Evolutionary conservation across 495 filamentous ascomycete species (phyloP), one percentile per base, ranked within the genome.

Genomic region (Oleoguttula mirabilis): DNA sequence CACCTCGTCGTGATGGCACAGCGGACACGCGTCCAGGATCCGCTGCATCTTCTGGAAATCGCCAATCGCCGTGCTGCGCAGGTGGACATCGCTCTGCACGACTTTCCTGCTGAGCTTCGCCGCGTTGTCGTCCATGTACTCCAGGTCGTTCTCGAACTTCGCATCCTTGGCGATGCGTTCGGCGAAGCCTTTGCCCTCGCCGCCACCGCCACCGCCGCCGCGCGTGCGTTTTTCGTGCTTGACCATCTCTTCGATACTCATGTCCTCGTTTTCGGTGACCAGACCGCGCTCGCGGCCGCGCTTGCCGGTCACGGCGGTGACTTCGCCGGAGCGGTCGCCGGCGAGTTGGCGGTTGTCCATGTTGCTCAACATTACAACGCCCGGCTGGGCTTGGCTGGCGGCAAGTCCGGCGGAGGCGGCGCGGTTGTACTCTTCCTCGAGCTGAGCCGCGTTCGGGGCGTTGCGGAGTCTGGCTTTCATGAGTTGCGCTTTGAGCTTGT

Each of bases 101-200:
- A 94, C 81, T 21, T 83, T 79, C 56, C 79, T 82, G n/a, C 88
- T 85, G 8, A 98, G 72, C 54, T 92, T 93, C 35, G 73, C 69
- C 14, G 90, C 90, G 57, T 96, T 95, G 46, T 96, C 90, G 58
- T 98, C 92, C 66, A 98, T 80, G 60, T 98, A 98, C 36, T 98
- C 88, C 38, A 96, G 69, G 55, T 94, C 84, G 52, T 92, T 80
- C 72, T 82, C 75, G 56, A 94, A 98, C 56, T 88, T 94, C 20
- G 60, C 76, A 64, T 98, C 90, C 50, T 92, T 88, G 32, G 85
- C 79, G 47, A 98, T 96, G 38, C 84, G 73, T 54, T 96, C 88
- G 17, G 90, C 90, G 10, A 94, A 71, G 15, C 79, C 75, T 54
- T 73, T 65, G 7, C 85, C 84, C 56, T 93, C 87, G 31, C 87